Conservation (phyloP, 768 basidiomycete species). For the Lactarius sanguifluus region DNA sequence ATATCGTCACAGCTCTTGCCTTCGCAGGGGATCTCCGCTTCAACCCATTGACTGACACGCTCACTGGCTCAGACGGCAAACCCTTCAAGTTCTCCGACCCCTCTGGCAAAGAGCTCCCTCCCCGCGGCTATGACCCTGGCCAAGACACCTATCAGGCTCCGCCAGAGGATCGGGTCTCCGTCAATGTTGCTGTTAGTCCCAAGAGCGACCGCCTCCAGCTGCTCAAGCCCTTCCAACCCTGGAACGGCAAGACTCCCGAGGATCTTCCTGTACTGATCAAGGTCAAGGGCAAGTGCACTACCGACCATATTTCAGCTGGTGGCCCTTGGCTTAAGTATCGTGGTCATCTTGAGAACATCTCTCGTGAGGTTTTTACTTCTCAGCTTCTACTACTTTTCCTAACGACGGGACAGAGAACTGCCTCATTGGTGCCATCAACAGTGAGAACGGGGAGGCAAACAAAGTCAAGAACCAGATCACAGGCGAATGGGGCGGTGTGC, state of each 20-base stretch:
- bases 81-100: conserved; percentile 97
- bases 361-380: conserved; percentile 54
- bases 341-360: conserved; percentile 98
- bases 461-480: conserved; percentile 89
- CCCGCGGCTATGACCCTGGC: conserved; percentile 94
- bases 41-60: conserved; percentile 92
- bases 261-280: conserved; percentile 96
- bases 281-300: conserved; percentile 99
- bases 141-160: conserved; percentile 97
- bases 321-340: conserved; percentile 99
- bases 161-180: conserved; percentile 77
- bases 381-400: conserved; percentile 16
- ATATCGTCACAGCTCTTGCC: conserved; percentile 94
- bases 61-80: conserved; percentile 90
- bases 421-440: conserved; percentile 95
- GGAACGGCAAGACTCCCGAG: conserved; percentile 90
- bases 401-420: conserved; percentile 70
- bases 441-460: conserved; percentile 95
- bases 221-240: conserved; percentile 83
- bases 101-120: conserved; percentile 88
- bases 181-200: conserved; percentile 84
- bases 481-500: conserved; percentile 83
- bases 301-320: conserved; percentile 95
- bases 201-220: conserved; percentile 89
- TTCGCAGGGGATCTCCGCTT: conserved; percentile 94